Evolutionary conservation across 306 rosid genomes (phyloP).

Genomic region (Quercus suber): DNA sequence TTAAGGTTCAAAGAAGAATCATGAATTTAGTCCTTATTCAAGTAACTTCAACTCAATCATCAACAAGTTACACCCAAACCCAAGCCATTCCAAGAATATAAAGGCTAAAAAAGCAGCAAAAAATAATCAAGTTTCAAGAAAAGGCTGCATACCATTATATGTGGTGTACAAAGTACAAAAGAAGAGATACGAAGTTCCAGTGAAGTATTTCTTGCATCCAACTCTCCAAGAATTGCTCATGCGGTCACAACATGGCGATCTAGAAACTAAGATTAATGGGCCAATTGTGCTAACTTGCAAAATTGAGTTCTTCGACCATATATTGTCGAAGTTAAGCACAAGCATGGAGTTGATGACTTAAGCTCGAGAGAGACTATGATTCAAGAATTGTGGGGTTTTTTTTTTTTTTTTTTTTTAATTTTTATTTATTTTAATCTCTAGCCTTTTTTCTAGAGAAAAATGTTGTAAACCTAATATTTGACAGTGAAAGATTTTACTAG

Average conservation of each 20-base stretch:
- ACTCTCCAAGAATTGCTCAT: not conserved
- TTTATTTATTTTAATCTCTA: too few relatives aligned
- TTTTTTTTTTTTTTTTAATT: too few relatives aligned
- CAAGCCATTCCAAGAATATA: not conserved
- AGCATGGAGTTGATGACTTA: too few relatives aligned
- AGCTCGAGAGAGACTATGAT: too few relatives aligned
- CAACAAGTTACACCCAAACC: not conserved
- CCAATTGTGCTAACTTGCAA: not conserved
- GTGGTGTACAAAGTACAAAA: not conserved
- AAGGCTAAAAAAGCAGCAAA: not conserved
- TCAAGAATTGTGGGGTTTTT: too few relatives aligned
- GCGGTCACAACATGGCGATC: not conserved
- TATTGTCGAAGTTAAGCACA: not conserved
- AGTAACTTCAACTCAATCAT: not conserved
- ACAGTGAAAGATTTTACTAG: too few relatives aligned
- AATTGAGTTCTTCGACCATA: not conserved
- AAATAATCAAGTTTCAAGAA: not conserved
- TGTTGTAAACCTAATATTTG: too few relatives aligned
- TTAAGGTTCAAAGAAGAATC: not conserved
- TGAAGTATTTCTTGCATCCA: not conserved
- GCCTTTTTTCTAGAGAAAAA: too few relatives aligned
- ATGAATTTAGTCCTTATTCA: not conserved
- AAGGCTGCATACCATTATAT: not conserved
- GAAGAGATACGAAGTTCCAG: not conserved
- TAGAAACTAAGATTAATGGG: not conserved